Base-by-base conservation (phyloP, 768 basidiomycete genomes). In the Pleurotus sapidus region DNA sequence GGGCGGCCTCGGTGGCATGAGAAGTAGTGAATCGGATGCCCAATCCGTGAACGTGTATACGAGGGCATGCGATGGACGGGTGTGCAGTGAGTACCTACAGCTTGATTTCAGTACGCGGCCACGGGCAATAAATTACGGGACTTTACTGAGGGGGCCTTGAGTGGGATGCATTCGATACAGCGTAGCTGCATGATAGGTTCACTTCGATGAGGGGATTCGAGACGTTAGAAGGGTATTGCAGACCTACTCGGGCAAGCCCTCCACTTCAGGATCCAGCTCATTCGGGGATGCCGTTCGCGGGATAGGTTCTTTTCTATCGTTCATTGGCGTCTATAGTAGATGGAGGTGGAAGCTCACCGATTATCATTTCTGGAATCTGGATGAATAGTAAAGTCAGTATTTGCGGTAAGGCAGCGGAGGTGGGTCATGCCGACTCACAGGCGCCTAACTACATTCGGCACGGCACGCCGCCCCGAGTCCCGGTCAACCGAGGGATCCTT, bases 21-120 rank as follows among this genome's bases (percentile, higher is more conserved):
- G 63, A 20, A 74, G 63, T 67, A 76, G 74, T 9, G 68, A 65
- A 39, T 68, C 64, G 49, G 64, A 58, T 18, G 62, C 62, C 74
- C 75, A 77, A 4, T 68, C 62, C 2, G 71, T 69, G 65, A 78
- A 77, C 1, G 68, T 67, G 67, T 77, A 79, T n/a, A 67, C 70
- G 3, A 72, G 59, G 8, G 77, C 75, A n/a, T 56, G 61, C 15
- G 59, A 53, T 8, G 69, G 70, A 1, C 68, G 60, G 39, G 50
- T 53, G 15, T 53, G 50, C 24, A 37, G 34, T 42, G 50, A 18
- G 18, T 53, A 53, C 23, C 50, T 53, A 4, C 14, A 25, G 17
- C 7, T 40, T 39, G 20, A 14, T 18, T 20, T 53, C 18, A 27
- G 23, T 14, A n/a, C n/a, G 15, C 14, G 49, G 27, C 39, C 27